Evolutionary conservation across 139 green algal genomes (phyloP).

Genomic region (Helicosporidium sp.): DNA sequence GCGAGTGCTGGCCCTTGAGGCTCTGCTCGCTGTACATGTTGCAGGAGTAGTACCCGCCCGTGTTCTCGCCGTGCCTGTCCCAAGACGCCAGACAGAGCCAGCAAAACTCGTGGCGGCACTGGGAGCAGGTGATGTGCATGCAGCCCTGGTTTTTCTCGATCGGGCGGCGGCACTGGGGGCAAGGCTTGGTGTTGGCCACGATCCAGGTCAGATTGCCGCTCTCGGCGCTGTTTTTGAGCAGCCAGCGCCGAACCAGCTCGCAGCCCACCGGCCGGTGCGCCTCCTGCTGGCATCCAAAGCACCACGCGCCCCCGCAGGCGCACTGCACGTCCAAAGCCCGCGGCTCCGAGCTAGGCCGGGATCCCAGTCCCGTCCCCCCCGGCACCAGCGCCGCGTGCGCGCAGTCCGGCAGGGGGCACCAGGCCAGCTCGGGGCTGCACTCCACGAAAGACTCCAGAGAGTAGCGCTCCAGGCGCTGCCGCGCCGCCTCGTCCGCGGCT

Average conservation of each 20-base stretch:
- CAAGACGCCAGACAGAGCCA: constrained; percentile 58
- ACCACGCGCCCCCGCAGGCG: constrained; percentile 46
- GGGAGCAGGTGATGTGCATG: constrained; percentile 75
- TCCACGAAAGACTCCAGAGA: constrained; percentile 71
- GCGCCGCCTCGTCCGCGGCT: constrained; percentile 11
- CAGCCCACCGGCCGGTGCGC: constrained; percentile 58
- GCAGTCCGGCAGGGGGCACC: constrained; percentile 44
- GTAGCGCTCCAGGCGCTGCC: constrained; percentile 25
- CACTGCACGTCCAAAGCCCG: constrained; percentile 48
- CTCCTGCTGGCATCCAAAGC: constrained; percentile 58
- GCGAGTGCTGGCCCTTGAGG: constrained; percentile 64
- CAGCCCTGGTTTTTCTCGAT: constrained; percentile 78
- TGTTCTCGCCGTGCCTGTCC: constrained; percentile 82
- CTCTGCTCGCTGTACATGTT: constrained; percentile 80
- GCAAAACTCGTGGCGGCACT: constrained; percentile 41
- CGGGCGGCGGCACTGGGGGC: constrained; percentile 57
- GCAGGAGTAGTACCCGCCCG: constrained; percentile 89
- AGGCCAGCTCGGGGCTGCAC: constrained; percentile 55
- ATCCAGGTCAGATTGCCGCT: constrained; percentile 64
- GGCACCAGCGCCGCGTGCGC: background rate
- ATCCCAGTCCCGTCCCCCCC: background rate
- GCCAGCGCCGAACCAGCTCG: constrained; percentile 31
- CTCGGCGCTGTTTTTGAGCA: constrained; percentile 60
- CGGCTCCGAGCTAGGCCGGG: constrained; percentile 15
- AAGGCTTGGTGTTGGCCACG: constrained; percentile 64